Base-by-base conservation (phyloP, 495 filamentous ascomycete species). In the Neurospora sp. region DNA sequence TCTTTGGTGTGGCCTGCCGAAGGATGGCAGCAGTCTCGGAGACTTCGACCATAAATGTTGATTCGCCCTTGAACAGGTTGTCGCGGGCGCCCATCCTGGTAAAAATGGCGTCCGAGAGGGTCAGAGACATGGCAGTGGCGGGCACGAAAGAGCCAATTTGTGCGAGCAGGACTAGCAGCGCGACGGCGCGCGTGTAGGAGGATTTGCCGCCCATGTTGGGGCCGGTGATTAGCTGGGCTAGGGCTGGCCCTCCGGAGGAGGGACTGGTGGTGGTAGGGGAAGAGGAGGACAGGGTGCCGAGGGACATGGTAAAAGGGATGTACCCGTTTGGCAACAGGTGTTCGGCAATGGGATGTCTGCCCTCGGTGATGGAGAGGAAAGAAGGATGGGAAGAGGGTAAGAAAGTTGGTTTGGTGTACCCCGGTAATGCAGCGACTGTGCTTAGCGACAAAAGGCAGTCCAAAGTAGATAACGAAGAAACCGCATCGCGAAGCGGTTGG, bases 161-260 rank as follows among this genome's bases (percentile, higher is more conserved):
- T 4, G 91, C 94, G 86, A 99, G 94, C 73, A 99, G 94, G 20
- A 91, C 88, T 71, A 98, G 92, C 0, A 99, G 89, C 0, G 96
- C 96, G 39, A 96, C 90, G 76, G 94, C 92, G 69, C 96, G 92
- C 3, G 98, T 94, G 82, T 97, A 99, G 78, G 89, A 92, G 61
- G 92, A 96, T 79, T 99, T 99, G 37, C 96, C 96, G 76, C 96
- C 96, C 95, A 98, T 98, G 85, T 99, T 99, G 16, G 96, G 96
- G 6, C 96, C 96, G 5, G 96, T 98, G 72, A 98, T 90, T 46
- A 98, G 89, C 69, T 97, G 88, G 0, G 92, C 94, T 1, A 94
- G 89, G 9, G 48, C 20, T 59, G 42, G 41, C 1, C 18, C 16
- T 42, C 40, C 12, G 40, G 40, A 40, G 40, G 40, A 41, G 40